phyloP scores from a whole-genome alignment of 192 early-diverging fungal species.

The Coemansia sp. region DNA sequence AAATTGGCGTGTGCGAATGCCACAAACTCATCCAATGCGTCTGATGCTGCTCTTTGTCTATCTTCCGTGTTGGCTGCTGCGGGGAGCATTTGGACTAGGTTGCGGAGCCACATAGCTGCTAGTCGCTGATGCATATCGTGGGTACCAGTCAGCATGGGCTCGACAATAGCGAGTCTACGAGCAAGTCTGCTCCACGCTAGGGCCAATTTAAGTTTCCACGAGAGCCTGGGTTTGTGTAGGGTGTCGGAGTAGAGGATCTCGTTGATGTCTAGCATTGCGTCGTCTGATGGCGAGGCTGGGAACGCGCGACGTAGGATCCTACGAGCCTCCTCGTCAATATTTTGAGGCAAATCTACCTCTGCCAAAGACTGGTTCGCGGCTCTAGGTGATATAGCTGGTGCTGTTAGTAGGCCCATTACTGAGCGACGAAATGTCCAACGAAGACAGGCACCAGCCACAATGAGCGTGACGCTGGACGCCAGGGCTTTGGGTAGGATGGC shows the following conservation, averaged over 20 bases:
- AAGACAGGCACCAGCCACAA: neutral
- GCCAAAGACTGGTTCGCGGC: neutral
- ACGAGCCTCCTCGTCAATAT: conserved; percentile 21
- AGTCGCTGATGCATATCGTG: conserved; percentile 38
- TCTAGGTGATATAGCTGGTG: conserved; percentile 8
- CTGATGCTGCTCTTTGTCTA: neutral
- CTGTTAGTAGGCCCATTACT: conserved; percentile 31
- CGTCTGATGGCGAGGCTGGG: conserved; percentile 43
- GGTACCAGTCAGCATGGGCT: conserved; percentile 27
- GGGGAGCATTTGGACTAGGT: conserved; percentile 33
- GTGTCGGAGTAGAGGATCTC: conserved; percentile 12
- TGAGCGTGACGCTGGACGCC: neutral
- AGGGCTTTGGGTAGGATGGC: neutral
- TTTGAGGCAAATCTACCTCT: neutral
- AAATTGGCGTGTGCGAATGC: conserved; percentile 18
- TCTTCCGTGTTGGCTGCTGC: too few species aligned
- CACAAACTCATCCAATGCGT: conserved; percentile 10
- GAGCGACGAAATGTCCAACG: conserved; percentile 31
- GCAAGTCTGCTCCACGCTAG: conserved; percentile 44
- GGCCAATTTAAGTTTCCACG: conserved; percentile 39
- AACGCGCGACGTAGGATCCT: conserved; percentile 42
- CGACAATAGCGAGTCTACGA: conserved; percentile 31
- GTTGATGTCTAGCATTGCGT: conserved; percentile 32
- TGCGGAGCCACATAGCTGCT: conserved; percentile 30
- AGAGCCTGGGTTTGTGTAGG: neutral